Percentiles rank a stretch among this genome's conserved stretches.
Evolutionary conservation across 257 asterid genomes (phyloP).

Genomic region (Penstemon newberryi): DNA sequence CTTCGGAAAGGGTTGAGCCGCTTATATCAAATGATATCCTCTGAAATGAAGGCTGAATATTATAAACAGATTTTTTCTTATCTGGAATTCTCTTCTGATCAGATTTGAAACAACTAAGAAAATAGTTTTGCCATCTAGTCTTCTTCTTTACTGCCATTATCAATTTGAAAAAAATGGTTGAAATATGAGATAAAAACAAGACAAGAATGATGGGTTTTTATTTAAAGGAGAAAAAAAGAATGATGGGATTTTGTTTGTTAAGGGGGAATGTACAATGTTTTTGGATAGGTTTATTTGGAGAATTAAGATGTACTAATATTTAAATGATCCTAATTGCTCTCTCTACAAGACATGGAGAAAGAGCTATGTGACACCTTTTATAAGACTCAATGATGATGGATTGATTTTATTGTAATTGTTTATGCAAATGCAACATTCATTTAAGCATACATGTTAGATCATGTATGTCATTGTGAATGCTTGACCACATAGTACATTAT

Average conservation of each 20-base stretch:
- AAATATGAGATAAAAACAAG: no score
- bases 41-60: conserved; percentile 29
- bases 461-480: not conserved
- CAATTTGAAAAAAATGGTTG: no score
- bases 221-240: no score
- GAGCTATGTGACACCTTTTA: not conserved
- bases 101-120: not conserved
- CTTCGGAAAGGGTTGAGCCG: conserved; percentile 50
- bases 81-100: no score
- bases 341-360: not conserved
- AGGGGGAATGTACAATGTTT: no score
- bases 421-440: no score
- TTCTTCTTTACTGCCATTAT: not conserved
- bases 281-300: no score
- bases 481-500: not conserved
- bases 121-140: not conserved
- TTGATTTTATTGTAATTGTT: no score
- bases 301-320: no score
- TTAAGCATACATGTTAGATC: no score
- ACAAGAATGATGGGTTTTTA: no score
- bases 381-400: not conserved
- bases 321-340: no score
- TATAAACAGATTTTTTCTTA: not conserved
- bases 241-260: not conserved
- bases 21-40: conserved; percentile 65